Base-by-base conservation (phyloP, 306 rosid species). In the Acacia acuminata region DNA sequence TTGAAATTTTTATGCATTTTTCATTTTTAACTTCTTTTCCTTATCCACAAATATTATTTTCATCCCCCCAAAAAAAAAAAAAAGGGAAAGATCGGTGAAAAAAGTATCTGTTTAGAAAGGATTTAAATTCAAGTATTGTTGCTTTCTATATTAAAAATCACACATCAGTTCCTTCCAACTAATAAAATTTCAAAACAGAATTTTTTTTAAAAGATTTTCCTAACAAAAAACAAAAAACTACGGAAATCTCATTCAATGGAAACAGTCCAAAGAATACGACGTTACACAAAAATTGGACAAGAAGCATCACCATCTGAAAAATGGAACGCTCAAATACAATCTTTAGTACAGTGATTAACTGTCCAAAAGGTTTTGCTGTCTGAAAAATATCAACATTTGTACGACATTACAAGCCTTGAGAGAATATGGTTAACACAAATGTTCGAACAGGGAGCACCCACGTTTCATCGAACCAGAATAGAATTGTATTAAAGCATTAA, bases 331-430 rank as follows among this genome's bases (percentile, higher is more conserved):
- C 71, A 73, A n/a, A 65, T 69, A 38, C 82, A 42, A 83, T 81
- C 81, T 75, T 81, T 44, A 81, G 79, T 75, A 70, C 87, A 81
- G 63, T 87, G 81, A 78, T 74, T 68, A 30, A 83, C 30, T 50
- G 73, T 71, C 17, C 63, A 10, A 47, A 9, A 55, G 45, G 1
- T 7, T 60, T 45, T 58, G 17, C 68, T 45, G 68, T n/a, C 74
- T 73, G 5, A 10, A 27, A 38, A 63, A 63, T 25, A 63, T 12
- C 34, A 45, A 61, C 34, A 64, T 30, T 5, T 13, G 69, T 64
- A 1, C n/a, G 42, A 64, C 40, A 64, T 30, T 6, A 64, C 6
- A 25, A 64, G 9, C 30, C 69, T 64, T 25, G 68, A n/a, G 38
- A 63, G 68, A 64, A 27, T 27, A 10, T 27, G 36, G 40, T 64